Conservation (phyloP, 75 land plant species). For the Pinus tabuliformis region DNA sequence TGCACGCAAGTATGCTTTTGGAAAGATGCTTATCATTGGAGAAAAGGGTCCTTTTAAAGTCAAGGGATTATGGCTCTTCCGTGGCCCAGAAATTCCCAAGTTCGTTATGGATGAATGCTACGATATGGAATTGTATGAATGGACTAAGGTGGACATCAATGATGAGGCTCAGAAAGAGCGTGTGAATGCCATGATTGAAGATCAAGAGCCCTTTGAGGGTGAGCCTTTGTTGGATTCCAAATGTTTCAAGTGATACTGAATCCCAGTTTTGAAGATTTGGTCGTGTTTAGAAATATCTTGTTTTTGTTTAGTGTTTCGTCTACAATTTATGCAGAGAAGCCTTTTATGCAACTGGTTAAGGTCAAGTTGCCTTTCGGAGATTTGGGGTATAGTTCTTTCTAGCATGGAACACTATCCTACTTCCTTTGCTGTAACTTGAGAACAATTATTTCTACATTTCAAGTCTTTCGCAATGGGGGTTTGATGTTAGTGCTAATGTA, state of each 20-base stretch:
- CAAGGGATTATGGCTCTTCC: conserved; percentile 96
- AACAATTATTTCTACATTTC: neutral
- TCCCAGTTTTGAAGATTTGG: neutral
- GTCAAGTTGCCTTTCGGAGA: neutral
- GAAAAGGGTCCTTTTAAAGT: conserved; percentile 77
- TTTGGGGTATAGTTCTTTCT: neutral
- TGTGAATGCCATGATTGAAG: conserved; percentile 91
- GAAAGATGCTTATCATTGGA: conserved; percentile 91
- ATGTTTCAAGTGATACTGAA: conserved; percentile 76
- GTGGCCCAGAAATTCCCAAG: conserved; percentile 81
- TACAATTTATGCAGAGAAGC: neutral
- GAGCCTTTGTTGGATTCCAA: conserved; percentile 87
- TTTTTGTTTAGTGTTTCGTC: neutral
- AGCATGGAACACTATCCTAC: neutral
- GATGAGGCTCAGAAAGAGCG: conserved; percentile 89
- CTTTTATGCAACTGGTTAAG: neutral
- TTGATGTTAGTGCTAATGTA: too few species aligned
- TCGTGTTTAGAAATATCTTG: neutral
- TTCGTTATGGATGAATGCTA: conserved; percentile 87
- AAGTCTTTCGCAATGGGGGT: too few species aligned
- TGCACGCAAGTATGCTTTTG: conserved; percentile 90
- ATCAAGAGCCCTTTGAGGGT: conserved; percentile 82
- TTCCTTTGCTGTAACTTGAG: neutral
- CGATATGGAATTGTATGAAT: conserved; percentile 89
- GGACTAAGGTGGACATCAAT: conserved; percentile 81